These are phyloP conservation scores for Mycena rosella DNA, from an alignment of 768 basidiomycete genomes.

Conservation along the genomic window DNA sequence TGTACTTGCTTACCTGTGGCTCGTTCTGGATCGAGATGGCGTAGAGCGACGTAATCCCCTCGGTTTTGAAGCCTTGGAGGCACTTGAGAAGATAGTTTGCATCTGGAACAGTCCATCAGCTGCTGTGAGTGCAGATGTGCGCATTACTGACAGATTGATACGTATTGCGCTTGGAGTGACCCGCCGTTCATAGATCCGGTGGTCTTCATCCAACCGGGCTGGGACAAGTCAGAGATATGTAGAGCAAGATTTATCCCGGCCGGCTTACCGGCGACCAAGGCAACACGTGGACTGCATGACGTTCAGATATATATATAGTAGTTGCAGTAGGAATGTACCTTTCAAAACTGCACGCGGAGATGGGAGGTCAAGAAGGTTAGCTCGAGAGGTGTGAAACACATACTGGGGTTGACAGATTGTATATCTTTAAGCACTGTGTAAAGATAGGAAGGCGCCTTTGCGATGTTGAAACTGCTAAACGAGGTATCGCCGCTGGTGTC, in stretches of 20 bases:
- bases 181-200: conserved; percentile 78
- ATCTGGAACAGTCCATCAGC: conserved; percentile 55
- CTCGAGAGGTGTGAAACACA: background rate
- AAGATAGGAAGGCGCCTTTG: conserved; percentile 69
- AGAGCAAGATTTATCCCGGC: background rate
- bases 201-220: conserved; percentile 88
- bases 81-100: conserved; percentile 80
- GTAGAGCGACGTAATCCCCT: conserved; percentile 70
- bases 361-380: background rate
- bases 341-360: conserved; percentile 32
- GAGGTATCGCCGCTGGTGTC: conserved; percentile 72
- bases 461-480: conserved; percentile 69
- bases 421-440: conserved; percentile 78
- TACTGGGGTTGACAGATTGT: conserved; percentile 59
- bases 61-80: conserved; percentile 73
- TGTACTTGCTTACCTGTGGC: conserved; percentile 45
- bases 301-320: conserved; percentile 17
- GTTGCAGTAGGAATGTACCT: conserved; percentile 37
- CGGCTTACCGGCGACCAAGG: conserved; percentile 81
- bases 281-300: conserved; percentile 60
- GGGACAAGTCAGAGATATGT: conserved; percentile 1
- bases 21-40: conserved; percentile 77
- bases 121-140: background rate
- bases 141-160: conserved; percentile 44
- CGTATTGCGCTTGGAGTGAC: conserved; percentile 57